Evolutionary conservation across 495 filamentous ascomycete species (phyloP).

Genomic region (Daldinia decipiens): DNA sequence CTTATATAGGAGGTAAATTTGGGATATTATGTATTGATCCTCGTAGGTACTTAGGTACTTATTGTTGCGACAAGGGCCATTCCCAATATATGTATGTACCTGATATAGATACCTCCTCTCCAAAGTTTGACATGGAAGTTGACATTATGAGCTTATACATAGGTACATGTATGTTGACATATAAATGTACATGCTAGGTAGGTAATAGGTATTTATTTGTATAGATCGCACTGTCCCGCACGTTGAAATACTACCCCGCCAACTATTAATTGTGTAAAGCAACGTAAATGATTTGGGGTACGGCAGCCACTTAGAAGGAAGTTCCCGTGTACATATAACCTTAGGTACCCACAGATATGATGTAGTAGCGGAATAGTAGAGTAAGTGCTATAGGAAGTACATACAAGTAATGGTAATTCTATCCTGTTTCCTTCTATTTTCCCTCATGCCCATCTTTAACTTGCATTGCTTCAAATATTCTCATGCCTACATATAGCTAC

Average conservation of each 20-base stretch:
- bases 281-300: neutral
- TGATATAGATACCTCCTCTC: too few relatives aligned
- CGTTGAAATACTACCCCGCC: slow-evolving; percentile 1
- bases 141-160: too few relatives aligned
- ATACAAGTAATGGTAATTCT: neutral
- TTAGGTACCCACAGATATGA: neutral
- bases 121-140: too few relatives aligned
- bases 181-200: neutral
- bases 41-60: neutral
- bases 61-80: neutral
- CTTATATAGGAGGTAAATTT: neutral
- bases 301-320: neutral
- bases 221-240: neutral
- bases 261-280: neutral
- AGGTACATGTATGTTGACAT: neutral
- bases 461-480: neutral
- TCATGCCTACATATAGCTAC: neutral
- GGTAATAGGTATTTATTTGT: too few relatives aligned
- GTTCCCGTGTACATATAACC: neutral
- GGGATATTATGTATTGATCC: neutral
- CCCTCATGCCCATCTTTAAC: neutral
- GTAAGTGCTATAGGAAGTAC: neutral
- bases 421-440: neutral
- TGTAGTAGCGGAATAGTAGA: neutral
- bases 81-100: too few relatives aligned